Percentiles rank a stretch among this genome's conserved stretches.
These are phyloP conservation scores for Paraconiothyrium brasiliense DNA, from an alignment of 2,329 filamentous ascomycete genomes.

Conservation along the genomic window DNA sequence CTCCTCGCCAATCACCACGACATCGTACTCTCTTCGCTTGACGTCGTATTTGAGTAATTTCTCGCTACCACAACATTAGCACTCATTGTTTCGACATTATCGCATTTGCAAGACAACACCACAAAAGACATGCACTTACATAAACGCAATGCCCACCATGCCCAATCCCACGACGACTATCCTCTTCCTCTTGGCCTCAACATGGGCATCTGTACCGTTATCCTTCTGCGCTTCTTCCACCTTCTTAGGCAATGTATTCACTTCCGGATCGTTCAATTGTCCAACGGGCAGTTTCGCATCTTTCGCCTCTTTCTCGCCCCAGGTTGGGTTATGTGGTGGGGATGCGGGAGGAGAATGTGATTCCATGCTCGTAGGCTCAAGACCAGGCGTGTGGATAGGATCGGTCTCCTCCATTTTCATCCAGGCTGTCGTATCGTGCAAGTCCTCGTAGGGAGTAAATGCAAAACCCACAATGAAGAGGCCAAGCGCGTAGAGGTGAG, in stretches of 20 bases:
- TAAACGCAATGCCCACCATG: conserved; percentile 91
- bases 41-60: conserved; percentile 88
- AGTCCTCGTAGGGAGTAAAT: not conserved
- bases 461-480: not conserved
- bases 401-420: conserved; percentile 32
- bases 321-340: conserved; percentile 34
- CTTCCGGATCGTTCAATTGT: conserved; percentile 58
- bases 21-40: conserved; percentile 76
- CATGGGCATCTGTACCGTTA: conserved; percentile 40
- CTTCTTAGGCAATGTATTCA: conserved; percentile 56
- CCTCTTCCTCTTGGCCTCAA: conserved; percentile 63
- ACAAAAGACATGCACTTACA: conserved; percentile 63
- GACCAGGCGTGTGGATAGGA: conserved; percentile 43
- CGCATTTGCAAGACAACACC: not conserved
- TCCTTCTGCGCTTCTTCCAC: conserved; percentile 44
- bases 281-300: conserved; percentile 53
- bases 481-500: not conserved
- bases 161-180: conserved; percentile 87
- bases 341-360: conserved; percentile 41
- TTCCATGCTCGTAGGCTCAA: conserved; percentile 44
- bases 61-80: conserved; percentile 66
- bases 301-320: conserved; percentile 34
- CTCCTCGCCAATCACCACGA: conserved; percentile 89
- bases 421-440: not conserved
- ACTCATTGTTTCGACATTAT: not conserved